phyloP scores from a whole-genome alignment of 2,329 filamentous ascomycete species.

The Cytospora mali region DNA sequence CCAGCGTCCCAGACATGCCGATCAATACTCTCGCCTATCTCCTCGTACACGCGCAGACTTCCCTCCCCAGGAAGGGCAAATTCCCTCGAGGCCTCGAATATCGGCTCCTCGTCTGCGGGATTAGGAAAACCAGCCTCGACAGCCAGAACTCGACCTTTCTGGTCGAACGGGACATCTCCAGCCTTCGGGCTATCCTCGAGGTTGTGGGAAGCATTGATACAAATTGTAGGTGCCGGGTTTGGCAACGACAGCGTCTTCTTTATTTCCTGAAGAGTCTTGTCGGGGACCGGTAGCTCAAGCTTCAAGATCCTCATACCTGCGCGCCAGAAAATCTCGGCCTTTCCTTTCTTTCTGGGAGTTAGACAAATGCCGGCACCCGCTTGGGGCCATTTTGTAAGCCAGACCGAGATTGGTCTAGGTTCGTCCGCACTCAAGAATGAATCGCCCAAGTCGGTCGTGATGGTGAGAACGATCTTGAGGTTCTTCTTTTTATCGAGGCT shows the following conservation, averaged over 20 bases:
- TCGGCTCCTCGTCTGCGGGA: slow-evolving; percentile 11
- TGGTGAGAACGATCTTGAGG: slow-evolving; percentile 52
- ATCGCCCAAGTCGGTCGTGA: slow-evolving; percentile 62
- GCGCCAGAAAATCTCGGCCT: slow-evolving; percentile 33
- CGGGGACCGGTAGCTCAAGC: slow-evolving; percentile 36
- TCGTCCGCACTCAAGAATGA: slow-evolving; percentile 51
- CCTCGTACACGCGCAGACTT: slow-evolving; percentile 48
- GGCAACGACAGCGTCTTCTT: neutral
- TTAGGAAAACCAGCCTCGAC: slow-evolving; percentile 42
- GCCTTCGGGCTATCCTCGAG: slow-evolving; percentile 25
- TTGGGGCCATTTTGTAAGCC: neutral
- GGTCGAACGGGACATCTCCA: slow-evolving; percentile 32
- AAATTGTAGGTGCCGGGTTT: slow-evolving; percentile 30
- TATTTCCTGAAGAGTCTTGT: slow-evolving; percentile 3
- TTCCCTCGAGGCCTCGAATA: slow-evolving; percentile 37
- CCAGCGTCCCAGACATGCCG: slow-evolving; percentile 63
- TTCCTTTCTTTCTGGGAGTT: slow-evolving; percentile 12
- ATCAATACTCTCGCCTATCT: slow-evolving; percentile 62
- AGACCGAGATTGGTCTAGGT: slow-evolving; percentile 47
- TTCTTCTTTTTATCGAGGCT: slow-evolving; percentile 37
- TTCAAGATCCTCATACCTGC: slow-evolving; percentile 43
- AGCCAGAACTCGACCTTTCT: slow-evolving; percentile 47
- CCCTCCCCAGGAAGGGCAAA: slow-evolving; percentile 40
- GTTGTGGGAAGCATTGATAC: slow-evolving; percentile 32
- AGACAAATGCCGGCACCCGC: slow-evolving; percentile 10